Evolutionary conservation across 768 basidiomycete species (phyloP).

Genomic region (Mycena polygramma): DNA sequence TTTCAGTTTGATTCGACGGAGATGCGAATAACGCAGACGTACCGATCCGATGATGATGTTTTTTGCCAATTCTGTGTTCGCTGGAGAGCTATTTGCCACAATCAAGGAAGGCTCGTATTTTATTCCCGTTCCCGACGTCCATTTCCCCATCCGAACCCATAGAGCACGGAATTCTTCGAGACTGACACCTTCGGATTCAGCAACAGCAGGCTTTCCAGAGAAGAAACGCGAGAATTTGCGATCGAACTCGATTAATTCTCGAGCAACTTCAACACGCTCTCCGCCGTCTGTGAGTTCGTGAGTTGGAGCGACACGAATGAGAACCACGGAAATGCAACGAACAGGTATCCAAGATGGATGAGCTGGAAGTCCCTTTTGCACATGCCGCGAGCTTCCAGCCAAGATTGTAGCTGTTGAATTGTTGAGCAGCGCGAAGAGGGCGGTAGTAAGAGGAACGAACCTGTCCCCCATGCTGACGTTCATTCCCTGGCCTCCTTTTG

Average conservation of each 20-base stretch:
- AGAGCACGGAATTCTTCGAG: slow-evolving; percentile 35
- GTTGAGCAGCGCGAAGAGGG: not conserved
- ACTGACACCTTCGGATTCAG: slow-evolving; percentile 35
- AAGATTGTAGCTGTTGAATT: slow-evolving; percentile 50
- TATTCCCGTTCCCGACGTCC: slow-evolving; percentile 34
- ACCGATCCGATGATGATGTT: slow-evolving; percentile 36
- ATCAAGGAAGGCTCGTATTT: slow-evolving; percentile 30
- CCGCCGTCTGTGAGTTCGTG: slow-evolving; percentile 9
- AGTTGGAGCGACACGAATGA: not conserved
- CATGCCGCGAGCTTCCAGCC: slow-evolving; percentile 41
- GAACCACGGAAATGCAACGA: not conserved
- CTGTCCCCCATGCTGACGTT: slow-evolving; percentile 65
- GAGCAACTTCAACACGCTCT: slow-evolving; percentile 55
- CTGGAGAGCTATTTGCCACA: slow-evolving; percentile 13
- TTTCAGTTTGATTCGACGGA: not conserved
- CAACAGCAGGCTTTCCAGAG: slow-evolving; percentile 42
- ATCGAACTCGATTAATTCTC: slow-evolving; percentile 57
- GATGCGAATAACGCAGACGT: not conserved
- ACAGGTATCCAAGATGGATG: slow-evolving; percentile 36
- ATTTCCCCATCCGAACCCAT: slow-evolving; percentile 36
- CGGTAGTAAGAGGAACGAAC: slow-evolving; percentile 35
- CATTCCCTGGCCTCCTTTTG: slow-evolving; percentile 63
- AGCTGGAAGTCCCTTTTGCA: slow-evolving; percentile 24
- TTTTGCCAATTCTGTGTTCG: slow-evolving; percentile 19
- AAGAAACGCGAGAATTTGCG: slow-evolving; percentile 53